Evolutionary conservation across 2,329 filamentous ascomycete species (phyloP), one percentile per base, ranked within the genome.

Genomic region (Colletotrichum magnum): DNA sequence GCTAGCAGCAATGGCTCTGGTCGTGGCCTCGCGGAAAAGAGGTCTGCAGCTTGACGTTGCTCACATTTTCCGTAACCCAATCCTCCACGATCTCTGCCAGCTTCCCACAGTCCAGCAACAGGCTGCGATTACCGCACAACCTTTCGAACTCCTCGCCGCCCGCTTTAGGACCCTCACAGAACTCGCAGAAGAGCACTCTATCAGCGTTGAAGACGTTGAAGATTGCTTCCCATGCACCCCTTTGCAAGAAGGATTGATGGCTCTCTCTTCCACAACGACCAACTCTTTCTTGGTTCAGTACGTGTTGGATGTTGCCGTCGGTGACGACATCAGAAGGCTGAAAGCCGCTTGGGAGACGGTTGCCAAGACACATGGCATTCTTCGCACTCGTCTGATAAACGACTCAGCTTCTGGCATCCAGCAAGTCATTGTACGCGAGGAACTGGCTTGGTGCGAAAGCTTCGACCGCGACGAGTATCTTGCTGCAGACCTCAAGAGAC

Each of bases 401-500:
- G 67, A 56, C 6, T 41, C 64, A 6, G 28, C 41, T 21, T 41
- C 18, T 18, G 66, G 66, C 12, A 66, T 69, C 12, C 69, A 96
- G 92, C 16, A 96, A 85, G 43, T 91, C 16, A 51, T 71, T 24
- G 16, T 69, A 6, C 53, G 21, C 26, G 59, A 67, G 56, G 26
- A 18, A 5, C 6, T 68, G 39, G 16, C 15, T n/a, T 68, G 65
- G 65, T 64, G 45, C 26, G 60, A 68, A 39, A 64, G 60, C 16
- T 68, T 43, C 47, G 51, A 64, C 26, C 47, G 64, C 9, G 36
- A 54, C 12, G 60, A 68, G 7, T 68, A 68, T 16, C 60, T 68
- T 9, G 16, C 53, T 12, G 15, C 51, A 26, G 65, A 68, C 28
- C 41, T 58, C 16, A 41, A 36, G 16, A 7, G 28, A 13, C 26